A percentile compares a stretch with the other conserved stretches of the same genome.
Conservation (phyloP, 345 rosid genomes). For the Corchorus capsularis region DNA sequence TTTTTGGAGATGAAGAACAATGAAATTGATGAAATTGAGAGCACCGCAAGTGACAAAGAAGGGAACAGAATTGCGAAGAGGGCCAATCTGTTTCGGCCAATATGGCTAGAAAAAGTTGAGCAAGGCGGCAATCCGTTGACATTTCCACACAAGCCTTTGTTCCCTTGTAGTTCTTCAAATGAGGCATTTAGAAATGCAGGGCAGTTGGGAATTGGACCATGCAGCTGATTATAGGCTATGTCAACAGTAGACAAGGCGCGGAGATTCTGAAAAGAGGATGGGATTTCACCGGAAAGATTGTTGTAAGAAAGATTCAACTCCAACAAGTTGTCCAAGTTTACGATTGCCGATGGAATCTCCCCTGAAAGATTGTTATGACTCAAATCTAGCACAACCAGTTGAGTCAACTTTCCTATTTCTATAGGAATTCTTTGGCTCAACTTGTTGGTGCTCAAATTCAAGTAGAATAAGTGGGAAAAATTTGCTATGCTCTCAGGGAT, state of each 20-base stretch:
- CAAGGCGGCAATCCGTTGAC: conserved; percentile 32
- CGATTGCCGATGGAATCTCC: conserved; percentile 30
- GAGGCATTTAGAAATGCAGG: conserved; percentile 32
- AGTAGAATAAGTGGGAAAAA: conserved; percentile 22
- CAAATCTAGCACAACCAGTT: conserved; percentile 30
- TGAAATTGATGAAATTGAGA: conserved; percentile 4
- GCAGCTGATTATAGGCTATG: conserved; percentile 40
- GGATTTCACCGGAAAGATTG: conserved; percentile 37
- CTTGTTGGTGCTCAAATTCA: conserved; percentile 39
- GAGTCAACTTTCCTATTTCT: conserved; percentile 31
- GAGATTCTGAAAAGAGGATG: conserved; percentile 24
- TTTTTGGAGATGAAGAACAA: neutral
- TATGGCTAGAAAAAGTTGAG: neutral
- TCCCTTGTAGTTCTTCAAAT: conserved; percentile 32
- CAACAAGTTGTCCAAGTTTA: conserved; percentile 27
- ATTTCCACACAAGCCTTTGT: conserved; percentile 42
- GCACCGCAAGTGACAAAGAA: neutral
- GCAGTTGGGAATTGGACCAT: conserved; percentile 42
- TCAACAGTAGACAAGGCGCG: conserved; percentile 25
- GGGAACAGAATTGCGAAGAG: neutral
- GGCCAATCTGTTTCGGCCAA: no score
- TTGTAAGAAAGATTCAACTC: conserved; percentile 41
- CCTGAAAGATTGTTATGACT: conserved; percentile 43
- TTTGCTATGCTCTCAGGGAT: conserved; percentile 31
- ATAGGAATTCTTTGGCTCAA: conserved; percentile 32